phyloP scores from a whole-genome alignment of 345 rosid species.

The Arabidopsis arenosa region DNA sequence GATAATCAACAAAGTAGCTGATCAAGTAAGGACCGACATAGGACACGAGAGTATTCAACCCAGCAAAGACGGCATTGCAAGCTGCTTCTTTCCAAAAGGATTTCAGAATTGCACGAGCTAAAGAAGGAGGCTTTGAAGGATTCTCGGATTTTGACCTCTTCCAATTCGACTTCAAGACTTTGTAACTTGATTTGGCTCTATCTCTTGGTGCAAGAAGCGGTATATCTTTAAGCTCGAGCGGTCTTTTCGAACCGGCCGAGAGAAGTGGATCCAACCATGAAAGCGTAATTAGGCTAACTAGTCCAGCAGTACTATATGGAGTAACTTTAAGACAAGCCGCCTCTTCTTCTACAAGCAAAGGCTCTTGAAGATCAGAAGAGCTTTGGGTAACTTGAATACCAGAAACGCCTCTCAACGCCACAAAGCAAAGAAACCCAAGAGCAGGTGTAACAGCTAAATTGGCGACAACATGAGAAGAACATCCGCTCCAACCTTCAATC shows the following conservation, averaged over 20 bases:
- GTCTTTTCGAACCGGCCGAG: slow-evolving; percentile 88
- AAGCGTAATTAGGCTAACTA: slow-evolving; percentile 80
- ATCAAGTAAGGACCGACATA: slow-evolving; percentile 97
- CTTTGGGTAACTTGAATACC: slow-evolving; percentile 65
- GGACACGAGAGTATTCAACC: slow-evolving; percentile 87
- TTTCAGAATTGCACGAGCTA: slow-evolving; percentile 83
- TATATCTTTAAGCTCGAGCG: slow-evolving; percentile 96
- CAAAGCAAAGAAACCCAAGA: slow-evolving; percentile 80
- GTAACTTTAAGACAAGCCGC: slow-evolving; percentile 84
- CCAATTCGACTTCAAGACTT: slow-evolving; percentile 85
- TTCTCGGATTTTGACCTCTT: slow-evolving; percentile 77
- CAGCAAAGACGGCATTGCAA: slow-evolving; percentile 89
- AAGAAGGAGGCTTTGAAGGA: slow-evolving; percentile 81
- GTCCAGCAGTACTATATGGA: slow-evolving; percentile 74
- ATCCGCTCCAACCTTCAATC: slow-evolving; percentile 56
- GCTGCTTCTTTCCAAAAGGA: slow-evolving; percentile 99
- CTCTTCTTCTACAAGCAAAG: slow-evolving; percentile 90
- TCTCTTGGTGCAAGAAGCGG: slow-evolving; percentile 92
- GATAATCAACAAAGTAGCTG: slow-evolving; percentile 94
- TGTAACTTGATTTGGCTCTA: slow-evolving; percentile 88
- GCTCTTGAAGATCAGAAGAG: slow-evolving; percentile 83
- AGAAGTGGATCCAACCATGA: slow-evolving; percentile 98
- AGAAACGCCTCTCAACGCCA: slow-evolving; percentile 71
- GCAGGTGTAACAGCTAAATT: slow-evolving; percentile 88
- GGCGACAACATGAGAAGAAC: slow-evolving; percentile 69